Conservation (phyloP, 495 filamentous ascomycete genomes). For the Pseudoneurospora amorphoporcata region DNA sequence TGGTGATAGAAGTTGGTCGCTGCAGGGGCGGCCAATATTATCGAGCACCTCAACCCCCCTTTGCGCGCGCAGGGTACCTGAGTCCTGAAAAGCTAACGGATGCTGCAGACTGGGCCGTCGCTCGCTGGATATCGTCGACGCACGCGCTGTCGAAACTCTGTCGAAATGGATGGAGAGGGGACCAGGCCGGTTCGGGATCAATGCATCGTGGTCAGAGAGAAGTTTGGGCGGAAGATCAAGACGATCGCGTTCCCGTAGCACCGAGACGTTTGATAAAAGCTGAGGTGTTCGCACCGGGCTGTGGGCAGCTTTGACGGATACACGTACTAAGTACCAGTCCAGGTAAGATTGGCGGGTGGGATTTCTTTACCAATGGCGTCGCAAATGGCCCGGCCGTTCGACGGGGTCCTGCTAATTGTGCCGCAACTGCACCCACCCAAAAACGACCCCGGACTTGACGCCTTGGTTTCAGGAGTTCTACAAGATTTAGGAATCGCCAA, state of each 20-base stretch:
- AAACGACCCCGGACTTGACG: not conserved
- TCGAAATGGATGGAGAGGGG: not conserved
- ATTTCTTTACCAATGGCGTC: constrained; percentile 11
- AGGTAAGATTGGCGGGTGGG: constrained; percentile 12
- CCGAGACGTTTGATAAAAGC: constrained; percentile 15
- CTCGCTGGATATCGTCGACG: not conserved
- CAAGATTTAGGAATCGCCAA: not conserved
- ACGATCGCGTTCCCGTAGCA: constrained; percentile 15
- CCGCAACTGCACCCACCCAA: not conserved
- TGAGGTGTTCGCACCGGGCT: constrained; percentile 23
- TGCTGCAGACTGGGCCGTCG: not conserved
- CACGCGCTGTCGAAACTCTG: not conserved
- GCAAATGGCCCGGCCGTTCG: not conserved
- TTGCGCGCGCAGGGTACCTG: not conserved
- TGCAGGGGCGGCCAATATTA: constrained; percentile 4
- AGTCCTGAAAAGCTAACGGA: not conserved
- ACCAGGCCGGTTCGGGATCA: constrained; percentile 10
- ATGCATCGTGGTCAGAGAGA: constrained; percentile 13
- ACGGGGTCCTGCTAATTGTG: not conserved
- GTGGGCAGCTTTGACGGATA: constrained; percentile 4
- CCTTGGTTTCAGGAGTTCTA: not conserved
- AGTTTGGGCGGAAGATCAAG: constrained; percentile 1
- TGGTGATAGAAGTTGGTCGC: constrained; percentile 2
- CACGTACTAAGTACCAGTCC: not conserved
- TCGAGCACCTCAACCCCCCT: not conserved